These are phyloP conservation scores for Annona squamosa DNA, from an alignment of 164 flowering plant species.

Conservation along the genomic window DNA sequence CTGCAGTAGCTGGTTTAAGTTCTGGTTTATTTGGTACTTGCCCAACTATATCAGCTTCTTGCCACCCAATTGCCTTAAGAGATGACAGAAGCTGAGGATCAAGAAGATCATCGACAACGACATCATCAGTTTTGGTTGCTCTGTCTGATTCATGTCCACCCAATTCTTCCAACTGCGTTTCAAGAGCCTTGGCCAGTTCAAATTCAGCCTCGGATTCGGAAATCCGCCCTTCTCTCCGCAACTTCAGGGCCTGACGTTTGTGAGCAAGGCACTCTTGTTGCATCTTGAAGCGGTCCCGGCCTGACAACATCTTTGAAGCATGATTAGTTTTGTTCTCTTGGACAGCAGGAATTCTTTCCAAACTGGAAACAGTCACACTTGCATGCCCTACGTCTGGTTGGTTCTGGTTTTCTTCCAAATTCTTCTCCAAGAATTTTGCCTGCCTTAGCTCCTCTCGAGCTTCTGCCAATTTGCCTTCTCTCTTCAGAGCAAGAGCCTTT, in stretches of 20 bases:
- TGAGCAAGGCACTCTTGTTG: slow-evolving; percentile 84
- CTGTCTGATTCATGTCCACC: slow-evolving; percentile 21
- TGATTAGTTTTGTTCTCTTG: slow-evolving; percentile 15
- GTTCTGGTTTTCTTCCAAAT: slow-evolving; percentile 22
- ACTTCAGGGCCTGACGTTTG: slow-evolving; percentile 79
- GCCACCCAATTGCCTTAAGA: slow-evolving; percentile 64
- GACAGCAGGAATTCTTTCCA: slow-evolving; percentile 15
- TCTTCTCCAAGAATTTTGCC: slow-evolving; percentile 65
- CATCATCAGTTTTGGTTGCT: slow-evolving; percentile 35
- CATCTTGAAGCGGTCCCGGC: slow-evolving; percentile 82
- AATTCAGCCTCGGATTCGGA: slow-evolving; percentile 84
- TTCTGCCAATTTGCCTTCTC: slow-evolving; percentile 73
- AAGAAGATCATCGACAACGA: slow-evolving; percentile 65
- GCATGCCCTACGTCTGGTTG: slow-evolving; percentile 12
- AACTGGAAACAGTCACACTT: slow-evolving; percentile 15
- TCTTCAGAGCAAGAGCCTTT: slow-evolving; percentile 64
- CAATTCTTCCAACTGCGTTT: slow-evolving; percentile 59
- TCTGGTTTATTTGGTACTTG: slow-evolving; percentile 23
- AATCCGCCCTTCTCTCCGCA: slow-evolving; percentile 72
- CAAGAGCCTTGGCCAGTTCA: slow-evolving; percentile 77
- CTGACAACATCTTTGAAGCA: slow-evolving; percentile 46
- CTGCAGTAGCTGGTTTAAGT: slow-evolving; percentile 19
- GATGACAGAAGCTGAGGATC: slow-evolving; percentile 92
- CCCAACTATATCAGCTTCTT: slow-evolving; percentile 25
- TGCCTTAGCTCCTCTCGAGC: slow-evolving; percentile 66